Conservation (phyloP, 192 early-diverging fungal genomes). For the Coemansia sp. region DNA sequence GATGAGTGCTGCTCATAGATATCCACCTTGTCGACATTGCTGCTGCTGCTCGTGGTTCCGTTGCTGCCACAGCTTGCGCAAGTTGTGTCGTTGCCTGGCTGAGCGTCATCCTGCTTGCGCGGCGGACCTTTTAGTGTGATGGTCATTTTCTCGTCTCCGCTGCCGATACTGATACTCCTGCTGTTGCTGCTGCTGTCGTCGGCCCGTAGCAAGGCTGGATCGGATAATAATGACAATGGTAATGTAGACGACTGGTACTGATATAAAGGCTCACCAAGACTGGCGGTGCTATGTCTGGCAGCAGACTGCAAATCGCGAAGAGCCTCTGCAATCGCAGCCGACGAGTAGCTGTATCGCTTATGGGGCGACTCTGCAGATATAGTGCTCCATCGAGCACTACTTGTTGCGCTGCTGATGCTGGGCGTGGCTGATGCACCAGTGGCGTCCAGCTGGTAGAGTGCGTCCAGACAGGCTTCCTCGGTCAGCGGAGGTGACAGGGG, state of each 20-base stretch:
- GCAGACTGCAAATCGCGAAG: constrained; percentile 34
- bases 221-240: neutral
- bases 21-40: neutral
- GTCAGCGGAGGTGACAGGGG: constrained; percentile 9
- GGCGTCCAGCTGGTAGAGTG: constrained; percentile 11
- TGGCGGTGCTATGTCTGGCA: neutral
- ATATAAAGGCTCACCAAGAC: constrained; percentile 1
- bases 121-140: constrained; percentile 47
- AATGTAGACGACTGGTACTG: neutral
- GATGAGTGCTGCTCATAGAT: neutral
- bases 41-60: neutral
- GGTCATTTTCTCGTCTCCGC: constrained; percentile 39
- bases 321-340: constrained; percentile 42
- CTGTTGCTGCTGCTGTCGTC: constrained; percentile 8
- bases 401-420: constrained; percentile 19
- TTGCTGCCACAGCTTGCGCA: neutral
- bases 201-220: neutral
- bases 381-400: constrained; percentile 40
- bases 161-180: neutral
- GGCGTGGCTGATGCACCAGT: constrained; percentile 5
- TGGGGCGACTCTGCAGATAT: constrained; percentile 39
- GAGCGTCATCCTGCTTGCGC: constrained; percentile 5
- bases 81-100: neutral
- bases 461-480: constrained; percentile 6
- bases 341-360: constrained; percentile 43